Conservation (phyloP, 331 rosid genomes). For the Quercus tomentella region DNA sequence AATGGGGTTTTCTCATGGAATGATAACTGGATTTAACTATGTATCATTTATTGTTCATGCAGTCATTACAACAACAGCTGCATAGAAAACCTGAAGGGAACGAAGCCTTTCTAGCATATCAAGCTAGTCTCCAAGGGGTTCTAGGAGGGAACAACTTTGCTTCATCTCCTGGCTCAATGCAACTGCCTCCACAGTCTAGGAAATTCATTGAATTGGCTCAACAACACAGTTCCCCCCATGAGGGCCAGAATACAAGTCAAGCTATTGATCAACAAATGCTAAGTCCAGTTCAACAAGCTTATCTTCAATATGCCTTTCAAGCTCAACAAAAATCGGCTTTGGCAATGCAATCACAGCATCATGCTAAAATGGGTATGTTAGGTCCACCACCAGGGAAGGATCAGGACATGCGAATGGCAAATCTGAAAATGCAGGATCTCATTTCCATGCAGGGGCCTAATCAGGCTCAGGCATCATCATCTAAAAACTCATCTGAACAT, state of each 20-base stretch:
- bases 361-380: conserved; percentile 71
- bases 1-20: neutral
- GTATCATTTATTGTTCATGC: conserved; percentile 25
- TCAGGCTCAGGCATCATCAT: conserved; percentile 80
- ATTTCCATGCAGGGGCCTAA: conserved; percentile 56
- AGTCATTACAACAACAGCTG: conserved; percentile 80
- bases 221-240: conserved; percentile 65
- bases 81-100: conserved; percentile 88
- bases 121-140: conserved; percentile 74
- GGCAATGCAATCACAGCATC: conserved; percentile 83
- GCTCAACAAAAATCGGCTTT: conserved; percentile 81
- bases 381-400: conserved; percentile 63
- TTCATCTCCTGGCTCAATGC: conserved; percentile 58
- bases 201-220: conserved; percentile 71
- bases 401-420: conserved; percentile 79
- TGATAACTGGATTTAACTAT: conserved; percentile 6
- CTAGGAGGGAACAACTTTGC: conserved; percentile 55
- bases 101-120: conserved; percentile 74
- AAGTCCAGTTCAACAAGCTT: conserved; percentile 85
- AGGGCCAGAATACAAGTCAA: conserved; percentile 68
- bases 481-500: conserved; percentile 60
- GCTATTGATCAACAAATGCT: conserved; percentile 76
- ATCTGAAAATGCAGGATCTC: conserved; percentile 79
- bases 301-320: conserved; percentile 82
- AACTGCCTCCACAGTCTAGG: conserved; percentile 75